A percentile compares a stretch with the other conserved stretches of the same genome.
Conservation (phyloP, 2,329 filamentous ascomycete species). For the Phialemoniopsis sp. region DNA sequence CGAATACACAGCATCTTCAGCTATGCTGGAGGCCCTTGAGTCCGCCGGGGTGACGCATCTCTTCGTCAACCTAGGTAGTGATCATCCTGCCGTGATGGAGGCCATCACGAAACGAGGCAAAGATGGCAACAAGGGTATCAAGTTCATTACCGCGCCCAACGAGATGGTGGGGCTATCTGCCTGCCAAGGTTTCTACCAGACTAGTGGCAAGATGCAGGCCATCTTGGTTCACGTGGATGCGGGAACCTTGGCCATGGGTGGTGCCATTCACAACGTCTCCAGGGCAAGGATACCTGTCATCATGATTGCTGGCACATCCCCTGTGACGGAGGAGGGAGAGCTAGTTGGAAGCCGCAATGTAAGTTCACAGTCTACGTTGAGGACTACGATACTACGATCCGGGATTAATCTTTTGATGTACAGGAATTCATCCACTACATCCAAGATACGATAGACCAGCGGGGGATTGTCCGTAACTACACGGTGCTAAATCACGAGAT, state of each 20-base stretch:
- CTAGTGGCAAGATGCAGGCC: conserved; percentile 18
- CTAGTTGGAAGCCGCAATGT: conserved; percentile 15
- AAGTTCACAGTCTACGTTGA: too few species aligned
- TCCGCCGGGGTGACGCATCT: conserved; percentile 47
- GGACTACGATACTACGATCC: not conserved
- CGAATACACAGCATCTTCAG: too few species aligned
- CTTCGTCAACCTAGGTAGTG: conserved; percentile 50
- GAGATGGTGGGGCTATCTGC: conserved; percentile 20
- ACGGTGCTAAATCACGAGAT: conserved; percentile 22
- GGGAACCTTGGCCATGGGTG: conserved; percentile 17
- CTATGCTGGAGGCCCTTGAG: conserved; percentile 60
- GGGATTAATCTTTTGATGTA: not conserved
- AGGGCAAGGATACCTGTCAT: conserved; percentile 23
- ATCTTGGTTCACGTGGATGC: conserved; percentile 22
- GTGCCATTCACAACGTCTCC: conserved; percentile 19
- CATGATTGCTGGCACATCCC: conserved; percentile 25
- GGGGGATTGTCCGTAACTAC: conserved; percentile 24
- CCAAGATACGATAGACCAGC: conserved; percentile 27
- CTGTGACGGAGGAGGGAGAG: conserved; percentile 23
- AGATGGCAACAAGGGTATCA: conserved; percentile 13
- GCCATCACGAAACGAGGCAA: conserved; percentile 21
- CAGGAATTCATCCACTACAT: conserved; percentile 22
- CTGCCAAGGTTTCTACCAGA: conserved; percentile 14
- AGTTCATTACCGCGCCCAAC: conserved; percentile 22
- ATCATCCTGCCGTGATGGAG: conserved; percentile 28